phyloP scores from a whole-genome alignment of 2,329 filamentous ascomycete genomes.

The Botrytis medusae region DNA sequence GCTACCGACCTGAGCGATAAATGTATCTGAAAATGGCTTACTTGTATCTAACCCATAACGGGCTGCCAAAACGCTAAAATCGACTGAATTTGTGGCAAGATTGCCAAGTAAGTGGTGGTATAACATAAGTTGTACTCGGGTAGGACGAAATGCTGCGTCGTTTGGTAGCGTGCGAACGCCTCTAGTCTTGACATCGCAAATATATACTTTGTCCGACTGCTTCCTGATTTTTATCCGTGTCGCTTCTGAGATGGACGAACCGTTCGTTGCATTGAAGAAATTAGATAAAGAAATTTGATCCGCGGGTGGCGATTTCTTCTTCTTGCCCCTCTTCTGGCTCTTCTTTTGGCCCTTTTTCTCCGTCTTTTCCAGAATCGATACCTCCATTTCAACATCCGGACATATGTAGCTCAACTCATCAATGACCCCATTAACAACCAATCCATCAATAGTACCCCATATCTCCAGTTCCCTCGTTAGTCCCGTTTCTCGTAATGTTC shows the following conservation, averaged over 20 bases:
- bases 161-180: conserved; percentile 59
- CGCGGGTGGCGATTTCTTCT: conserved; percentile 39
- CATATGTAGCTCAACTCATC: conserved; percentile 79
- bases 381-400: conserved; percentile 69
- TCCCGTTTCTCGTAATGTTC: conserved; percentile 68
- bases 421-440: conserved; percentile 86
- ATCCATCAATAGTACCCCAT: conserved; percentile 80
- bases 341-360: conserved; percentile 25
- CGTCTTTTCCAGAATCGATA: conserved; percentile 33
- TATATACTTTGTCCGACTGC: conserved; percentile 55
- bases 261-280: conserved; percentile 33
- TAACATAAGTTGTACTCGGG: conserved; percentile 82
- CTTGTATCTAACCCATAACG: conserved; percentile 70
- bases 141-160: conserved; percentile 67
- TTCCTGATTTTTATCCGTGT: conserved; percentile 23
- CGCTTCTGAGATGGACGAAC: conserved; percentile 28
- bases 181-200: conserved; percentile 88
- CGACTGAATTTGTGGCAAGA: conserved; percentile 68
- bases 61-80: conserved; percentile 65
- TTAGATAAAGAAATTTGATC: conserved; percentile 35
- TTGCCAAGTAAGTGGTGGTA: conserved; percentile 83
- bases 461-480: conserved; percentile 76
- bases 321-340: conserved; percentile 27
- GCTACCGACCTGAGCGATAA: conserved; percentile 71
- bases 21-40: conserved; percentile 71